Conservation (phyloP, 2,329 filamentous ascomycete species). For the Pestalotiopsis sp. region DNA sequence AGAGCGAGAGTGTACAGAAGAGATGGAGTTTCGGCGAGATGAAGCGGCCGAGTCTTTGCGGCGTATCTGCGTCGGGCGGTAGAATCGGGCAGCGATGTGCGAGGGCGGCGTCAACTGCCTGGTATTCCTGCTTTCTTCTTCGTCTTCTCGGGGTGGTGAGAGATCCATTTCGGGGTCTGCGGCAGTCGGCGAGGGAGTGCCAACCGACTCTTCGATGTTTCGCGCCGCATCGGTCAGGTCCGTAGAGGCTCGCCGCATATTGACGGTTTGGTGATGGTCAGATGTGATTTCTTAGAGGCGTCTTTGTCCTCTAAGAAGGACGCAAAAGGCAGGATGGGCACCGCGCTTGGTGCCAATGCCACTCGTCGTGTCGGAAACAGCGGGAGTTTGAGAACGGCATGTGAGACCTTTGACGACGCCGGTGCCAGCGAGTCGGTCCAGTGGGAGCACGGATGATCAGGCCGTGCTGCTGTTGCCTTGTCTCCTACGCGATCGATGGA, state of each 20-base stretch:
- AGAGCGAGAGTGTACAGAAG: conserved; percentile 72
- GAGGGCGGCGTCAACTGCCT: conserved; percentile 66
- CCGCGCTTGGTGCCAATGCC: not conserved
- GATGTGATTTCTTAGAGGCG: not conserved
- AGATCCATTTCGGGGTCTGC: conserved; percentile 33
- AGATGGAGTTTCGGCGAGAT: conserved; percentile 78
- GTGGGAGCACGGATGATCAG: not conserved
- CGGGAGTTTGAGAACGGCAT: conserved; percentile 3
- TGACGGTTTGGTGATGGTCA: conserved; percentile 18
- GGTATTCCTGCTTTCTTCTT: conserved; percentile 33
- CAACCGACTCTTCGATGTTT: conserved; percentile 38
- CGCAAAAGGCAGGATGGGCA: not conserved
- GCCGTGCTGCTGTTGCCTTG: not conserved
- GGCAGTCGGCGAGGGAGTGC: conserved; percentile 27
- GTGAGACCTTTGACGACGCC: not conserved
- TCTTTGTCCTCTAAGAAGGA: conserved; percentile 9
- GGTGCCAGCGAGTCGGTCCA: not conserved
- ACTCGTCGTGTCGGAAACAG: conserved; percentile 7
- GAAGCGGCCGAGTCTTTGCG: conserved; percentile 77
- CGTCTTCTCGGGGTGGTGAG: conserved; percentile 33
- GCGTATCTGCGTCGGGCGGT: conserved; percentile 65
- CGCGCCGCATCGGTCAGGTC: conserved; percentile 44
- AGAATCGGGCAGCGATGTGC: conserved; percentile 78
- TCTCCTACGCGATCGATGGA: not conserved
- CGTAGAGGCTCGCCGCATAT: conserved; percentile 44